A percentile compares a stretch with the other conserved stretches of the same genome.
phyloP scores from a whole-genome alignment of 2,329 filamentous ascomycete species.

The Didymella segeticola region DNA sequence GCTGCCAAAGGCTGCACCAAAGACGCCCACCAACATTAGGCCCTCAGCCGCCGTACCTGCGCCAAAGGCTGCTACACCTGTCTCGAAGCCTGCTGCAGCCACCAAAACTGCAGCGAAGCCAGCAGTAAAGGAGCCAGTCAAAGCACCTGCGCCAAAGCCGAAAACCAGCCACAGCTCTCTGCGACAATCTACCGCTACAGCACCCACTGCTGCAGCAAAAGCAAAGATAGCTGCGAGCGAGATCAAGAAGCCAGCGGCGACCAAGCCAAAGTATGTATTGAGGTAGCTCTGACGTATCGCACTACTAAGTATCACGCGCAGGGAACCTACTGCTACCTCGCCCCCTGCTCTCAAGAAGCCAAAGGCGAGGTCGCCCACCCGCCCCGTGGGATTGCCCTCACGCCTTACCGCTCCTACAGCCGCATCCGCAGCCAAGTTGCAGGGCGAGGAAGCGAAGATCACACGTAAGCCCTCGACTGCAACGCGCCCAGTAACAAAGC shows the following conservation, averaged over 20 bases:
- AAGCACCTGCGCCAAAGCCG: constrained; percentile 26
- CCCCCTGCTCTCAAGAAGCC: constrained; percentile 48
- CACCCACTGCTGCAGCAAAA: constrained; percentile 31
- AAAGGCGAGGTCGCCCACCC: constrained; percentile 67
- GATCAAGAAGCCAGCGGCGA: constrained; percentile 32
- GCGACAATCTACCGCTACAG: constrained; percentile 32
- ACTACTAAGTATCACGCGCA: neutral
- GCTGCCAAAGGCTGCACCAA: constrained; percentile 37
- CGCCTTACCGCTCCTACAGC: constrained; percentile 74
- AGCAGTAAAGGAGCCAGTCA: constrained; percentile 31
- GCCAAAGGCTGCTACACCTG: constrained; percentile 19
- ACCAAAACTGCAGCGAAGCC: constrained; percentile 24
- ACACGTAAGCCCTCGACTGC: constrained; percentile 48
- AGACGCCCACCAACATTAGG: constrained; percentile 40
- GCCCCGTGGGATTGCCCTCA: constrained; percentile 69
- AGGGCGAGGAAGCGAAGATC: constrained; percentile 37
- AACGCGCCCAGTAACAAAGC: constrained; percentile 38
- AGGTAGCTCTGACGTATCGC: neutral
- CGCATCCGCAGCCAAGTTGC: constrained; percentile 69
- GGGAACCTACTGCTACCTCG: constrained; percentile 28
- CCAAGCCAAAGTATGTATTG: constrained; percentile 23
- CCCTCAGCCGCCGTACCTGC: constrained; percentile 20
- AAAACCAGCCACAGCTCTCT: constrained; percentile 41
- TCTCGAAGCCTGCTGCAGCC: constrained; percentile 25
- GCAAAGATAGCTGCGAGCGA: constrained; percentile 29